Conservation (phyloP, 352 stramenopile species). For the Globisporangium middletonii region DNA sequence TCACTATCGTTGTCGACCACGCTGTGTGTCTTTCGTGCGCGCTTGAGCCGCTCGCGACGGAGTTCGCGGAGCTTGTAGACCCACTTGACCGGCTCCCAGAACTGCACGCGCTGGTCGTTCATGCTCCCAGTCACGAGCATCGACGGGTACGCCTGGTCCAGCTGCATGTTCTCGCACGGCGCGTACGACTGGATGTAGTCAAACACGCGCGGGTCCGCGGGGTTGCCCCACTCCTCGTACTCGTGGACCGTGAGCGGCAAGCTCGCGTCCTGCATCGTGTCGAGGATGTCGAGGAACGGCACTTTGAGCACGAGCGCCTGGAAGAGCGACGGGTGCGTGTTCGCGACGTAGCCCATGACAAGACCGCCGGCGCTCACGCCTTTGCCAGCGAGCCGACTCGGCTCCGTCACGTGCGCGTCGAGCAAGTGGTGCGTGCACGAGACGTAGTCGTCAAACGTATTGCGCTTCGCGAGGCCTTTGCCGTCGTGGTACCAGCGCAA, state of each 20-base stretch:
- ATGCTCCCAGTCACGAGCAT: constrained; percentile 84
- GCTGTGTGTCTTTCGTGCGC: background rate
- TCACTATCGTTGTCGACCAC: constrained; percentile 12
- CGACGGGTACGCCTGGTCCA: constrained; percentile 41
- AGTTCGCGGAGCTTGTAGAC: constrained; percentile 65
- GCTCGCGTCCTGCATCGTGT: constrained; percentile 81
- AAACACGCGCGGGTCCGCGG: constrained; percentile 27
- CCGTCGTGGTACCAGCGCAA: constrained; percentile 85
- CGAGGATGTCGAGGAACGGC: constrained; percentile 86
- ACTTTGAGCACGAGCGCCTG: constrained; percentile 81
- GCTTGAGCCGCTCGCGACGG: constrained; percentile 15
- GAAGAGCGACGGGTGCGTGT: constrained; percentile 69
- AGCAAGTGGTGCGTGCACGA: constrained; percentile 63
- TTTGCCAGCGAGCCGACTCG: constrained; percentile 60
- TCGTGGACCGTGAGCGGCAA: constrained; percentile 89
- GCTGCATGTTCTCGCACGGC: constrained; percentile 63
- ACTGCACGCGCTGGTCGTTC: constrained; percentile 80
- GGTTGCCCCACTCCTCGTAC: constrained; percentile 91
- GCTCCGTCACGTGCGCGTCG: constrained; percentile 52
- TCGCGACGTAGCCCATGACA: constrained; percentile 85
- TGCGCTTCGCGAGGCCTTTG: constrained; percentile 70
- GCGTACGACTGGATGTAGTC: constrained; percentile 83
- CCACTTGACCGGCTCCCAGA: constrained; percentile 86
- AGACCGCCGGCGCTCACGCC: constrained; percentile 83
- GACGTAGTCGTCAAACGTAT: constrained; percentile 85